These are phyloP conservation scores for Podaxis sp. DNA, from an alignment of 768 basidiomycete genomes.

Conservation along the genomic window DNA sequence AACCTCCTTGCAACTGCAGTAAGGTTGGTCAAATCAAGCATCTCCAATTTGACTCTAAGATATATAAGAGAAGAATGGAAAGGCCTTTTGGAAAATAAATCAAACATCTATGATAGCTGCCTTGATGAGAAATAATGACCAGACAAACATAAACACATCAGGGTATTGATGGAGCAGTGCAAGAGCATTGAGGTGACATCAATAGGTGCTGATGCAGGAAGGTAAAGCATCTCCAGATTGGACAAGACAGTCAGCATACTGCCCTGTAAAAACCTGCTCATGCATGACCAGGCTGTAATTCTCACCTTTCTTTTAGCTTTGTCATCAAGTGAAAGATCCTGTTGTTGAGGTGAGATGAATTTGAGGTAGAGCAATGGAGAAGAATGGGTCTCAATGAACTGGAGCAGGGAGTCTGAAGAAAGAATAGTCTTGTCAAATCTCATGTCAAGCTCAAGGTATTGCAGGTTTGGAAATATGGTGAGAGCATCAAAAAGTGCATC, in stretches of 20 bases:
- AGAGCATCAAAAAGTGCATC: conserved; percentile 33
- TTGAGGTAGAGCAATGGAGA: conserved; percentile 23
- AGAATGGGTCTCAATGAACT: conserved; percentile 23
- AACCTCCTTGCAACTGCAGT: not conserved
- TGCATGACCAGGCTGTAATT: not conserved
- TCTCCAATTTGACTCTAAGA: not conserved
- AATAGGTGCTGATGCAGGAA: not conserved
- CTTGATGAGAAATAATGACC: not conserved
- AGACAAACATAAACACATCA: not conserved
- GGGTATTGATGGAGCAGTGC: not conserved
- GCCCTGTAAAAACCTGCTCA: not conserved
- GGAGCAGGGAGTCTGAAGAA: conserved; percentile 23
- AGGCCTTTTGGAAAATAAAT: not conserved
- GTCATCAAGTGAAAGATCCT: not conserved
- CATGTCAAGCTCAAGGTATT: conserved; percentile 22
- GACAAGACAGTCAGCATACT: not conserved
- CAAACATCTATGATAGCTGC: not conserved
- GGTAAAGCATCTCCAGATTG: not conserved
- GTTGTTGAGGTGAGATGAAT: conserved; percentile 16
- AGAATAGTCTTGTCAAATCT: conserved; percentile 23
- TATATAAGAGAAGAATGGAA: not conserved
- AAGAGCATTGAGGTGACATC: not conserved
- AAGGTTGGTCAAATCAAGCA: not conserved
- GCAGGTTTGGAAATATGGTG: conserved; percentile 26
- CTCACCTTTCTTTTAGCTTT: not conserved